Evolutionary conservation across 1,284 basidiomycete genomes (phyloP), one percentile per base, ranked within the genome.

Genomic region (Sporisorium graminicola): DNA sequence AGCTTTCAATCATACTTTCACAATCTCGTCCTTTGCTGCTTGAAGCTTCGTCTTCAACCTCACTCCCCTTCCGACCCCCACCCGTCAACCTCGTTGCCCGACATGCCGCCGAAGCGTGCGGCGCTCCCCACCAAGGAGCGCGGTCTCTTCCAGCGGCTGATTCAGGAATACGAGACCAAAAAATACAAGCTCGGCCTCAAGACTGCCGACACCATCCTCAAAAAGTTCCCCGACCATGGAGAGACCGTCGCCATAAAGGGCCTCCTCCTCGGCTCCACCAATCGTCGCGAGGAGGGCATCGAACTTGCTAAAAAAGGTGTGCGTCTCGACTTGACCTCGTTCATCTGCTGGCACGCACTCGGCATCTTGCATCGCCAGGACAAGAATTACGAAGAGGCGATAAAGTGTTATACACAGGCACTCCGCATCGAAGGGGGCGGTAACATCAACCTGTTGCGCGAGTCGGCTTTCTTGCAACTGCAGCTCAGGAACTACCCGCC

Each of bases 311-410:
- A 93, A 87, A 91, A 93, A 74, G 97, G 83, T 35, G 61, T 97
- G 74, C 91, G 91, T 66, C 90, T 92, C 70, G 95, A 98, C 87
- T 88, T 96, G 67, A 93, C 91, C 40, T 95, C 93, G 26, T 96
- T 99, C 85, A 98, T 99, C 83, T 93, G 92, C 83, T 99, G 97
- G 96, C 97, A 99, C 86, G 95, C 99, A 69, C 93, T 95, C 82
- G 97, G 95, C 49, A 85, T 85, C 67, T 56, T 84, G 35, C 60
- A 85, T 55, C 73, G 84, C 27, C 92, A 91, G 47, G 93, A 95
- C 86, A 93, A 92, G 86, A 94, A 95, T 83, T 95, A 87, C 82
- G 92, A 93, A 79, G 93, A 94, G 83, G 93, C 94, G 1, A 89
- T 95, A 83, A 93, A 94, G 83, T 94, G 93, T 33, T 90, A 89